Evolutionary conservation across 1,139 yeast genomes (phyloP).

Genomic region (Taphrina deformans): DNA sequence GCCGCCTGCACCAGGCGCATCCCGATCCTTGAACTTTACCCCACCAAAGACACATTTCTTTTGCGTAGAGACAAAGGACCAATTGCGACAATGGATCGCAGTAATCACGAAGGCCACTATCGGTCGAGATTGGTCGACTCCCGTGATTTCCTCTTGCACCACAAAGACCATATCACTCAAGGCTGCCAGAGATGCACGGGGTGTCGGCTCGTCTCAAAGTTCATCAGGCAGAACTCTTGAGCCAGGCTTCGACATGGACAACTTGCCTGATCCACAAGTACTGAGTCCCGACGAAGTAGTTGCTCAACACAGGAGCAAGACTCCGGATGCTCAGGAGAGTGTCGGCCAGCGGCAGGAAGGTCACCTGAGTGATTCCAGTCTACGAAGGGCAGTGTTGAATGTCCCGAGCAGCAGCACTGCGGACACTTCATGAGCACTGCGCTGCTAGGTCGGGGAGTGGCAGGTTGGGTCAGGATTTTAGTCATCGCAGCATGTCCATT

Average conservation of each 20-base stretch:
- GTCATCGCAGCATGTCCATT: too few relatives aligned
- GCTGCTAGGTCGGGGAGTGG: too few relatives aligned
- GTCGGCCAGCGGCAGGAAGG: conserved; percentile 1
- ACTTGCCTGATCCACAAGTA: neutral
- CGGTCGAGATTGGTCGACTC: conserved; percentile 80
- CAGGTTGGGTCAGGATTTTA: too few relatives aligned
- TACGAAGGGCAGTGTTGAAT: conserved; percentile 17
- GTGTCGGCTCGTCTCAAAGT: neutral
- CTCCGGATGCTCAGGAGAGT: neutral
- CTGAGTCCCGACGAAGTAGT: neutral
- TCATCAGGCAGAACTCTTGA: neutral
- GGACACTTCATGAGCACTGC: neutral
- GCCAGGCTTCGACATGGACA: conserved; percentile 1
- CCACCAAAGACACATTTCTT: conserved; percentile 94
- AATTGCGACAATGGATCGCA: conserved; percentile 93
- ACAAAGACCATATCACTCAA: conserved; percentile 89
- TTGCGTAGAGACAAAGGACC: conserved; percentile 88
- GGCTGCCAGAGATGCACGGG: conserved; percentile 75
- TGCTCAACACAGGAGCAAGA: neutral
- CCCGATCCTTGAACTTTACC: conserved; percentile 80
- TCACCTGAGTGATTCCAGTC: conserved; percentile 10
- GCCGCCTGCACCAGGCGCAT: conserved; percentile 98
- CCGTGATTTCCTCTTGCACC: conserved; percentile 89
- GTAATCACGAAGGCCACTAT: conserved; percentile 94
- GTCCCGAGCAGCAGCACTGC: neutral